Evolutionary conservation across 805 yeast species (phyloP).

Genomic region (Candida maltosa): DNA sequence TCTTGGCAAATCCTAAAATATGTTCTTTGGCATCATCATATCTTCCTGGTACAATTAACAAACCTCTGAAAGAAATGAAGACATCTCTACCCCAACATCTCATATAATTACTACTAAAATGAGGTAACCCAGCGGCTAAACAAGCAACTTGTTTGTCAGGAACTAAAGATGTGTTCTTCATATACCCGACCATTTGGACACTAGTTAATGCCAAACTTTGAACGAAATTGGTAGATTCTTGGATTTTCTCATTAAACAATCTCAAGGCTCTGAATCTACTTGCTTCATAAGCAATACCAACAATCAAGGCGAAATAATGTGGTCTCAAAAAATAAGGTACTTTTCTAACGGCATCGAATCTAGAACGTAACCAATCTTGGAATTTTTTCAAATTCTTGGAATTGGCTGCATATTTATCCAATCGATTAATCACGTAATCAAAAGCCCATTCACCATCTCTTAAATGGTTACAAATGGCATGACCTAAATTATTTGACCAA

Average conservation of each 20-base stretch:
- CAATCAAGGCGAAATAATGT: slow-evolving; percentile 77
- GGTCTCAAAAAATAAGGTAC: slow-evolving; percentile 84
- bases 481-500: slow-evolving; percentile 71
- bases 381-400: slow-evolving; percentile 52
- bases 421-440: slow-evolving; percentile 65
- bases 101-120: slow-evolving; percentile 87
- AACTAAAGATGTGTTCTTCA: slow-evolving; percentile 70
- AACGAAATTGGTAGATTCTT: slow-evolving; percentile 65
- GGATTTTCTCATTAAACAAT: slow-evolving; percentile 51
- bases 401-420: slow-evolving; percentile 48
- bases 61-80: slow-evolving; percentile 81
- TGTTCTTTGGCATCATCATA: slow-evolving; percentile 76
- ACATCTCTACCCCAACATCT: slow-evolving; percentile 99
- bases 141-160: slow-evolving; percentile 65
- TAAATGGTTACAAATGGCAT: slow-evolving; percentile 77
- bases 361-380: slow-evolving; percentile 62
- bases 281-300: slow-evolving; percentile 83
- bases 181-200: slow-evolving; percentile 77
- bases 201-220: slow-evolving; percentile 79
- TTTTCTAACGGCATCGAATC: slow-evolving; percentile 59
- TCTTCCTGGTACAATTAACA: slow-evolving; percentile 74
- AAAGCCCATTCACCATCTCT: slow-evolving; percentile 88
- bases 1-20: slow-evolving; percentile 82
- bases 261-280: slow-evolving; percentile 65
- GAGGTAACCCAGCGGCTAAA: slow-evolving; percentile 96